A percentile compares a stretch with the other conserved stretches of the same genome.
Conservation (phyloP, 2,329 filamentous ascomycete species). For the Epichloe sylvatica region DNA sequence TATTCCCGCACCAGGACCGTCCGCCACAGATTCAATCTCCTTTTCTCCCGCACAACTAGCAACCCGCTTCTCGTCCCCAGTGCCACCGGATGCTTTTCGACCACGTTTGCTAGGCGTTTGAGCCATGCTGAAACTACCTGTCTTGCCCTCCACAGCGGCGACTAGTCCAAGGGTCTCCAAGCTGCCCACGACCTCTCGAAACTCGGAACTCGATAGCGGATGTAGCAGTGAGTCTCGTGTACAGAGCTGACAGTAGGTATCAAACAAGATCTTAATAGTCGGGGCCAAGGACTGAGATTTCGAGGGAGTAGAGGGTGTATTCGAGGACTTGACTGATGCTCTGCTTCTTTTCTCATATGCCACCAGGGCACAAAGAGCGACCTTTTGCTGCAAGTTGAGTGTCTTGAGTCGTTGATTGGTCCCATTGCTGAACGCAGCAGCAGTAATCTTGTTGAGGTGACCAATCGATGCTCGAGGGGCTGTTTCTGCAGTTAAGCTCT, state of each 20-base stretch:
- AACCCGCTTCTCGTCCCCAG: conserved; percentile 60
- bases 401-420: conserved; percentile 70
- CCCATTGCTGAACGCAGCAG: conserved; percentile 80
- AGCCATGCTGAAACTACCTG: conserved; percentile 47
- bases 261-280: conserved; percentile 71
- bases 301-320: conserved; percentile 39
- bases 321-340: conserved; percentile 28
- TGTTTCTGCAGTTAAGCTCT: conserved; percentile 54
- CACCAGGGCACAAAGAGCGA: conserved; percentile 75
- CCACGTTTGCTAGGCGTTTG: conserved; percentile 61
- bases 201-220: conserved; percentile 80
- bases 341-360: conserved; percentile 69
- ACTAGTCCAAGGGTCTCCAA: conserved; percentile 79
- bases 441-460: conserved; percentile 83
- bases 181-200: conserved; percentile 80
- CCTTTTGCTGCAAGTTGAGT: conserved; percentile 92
- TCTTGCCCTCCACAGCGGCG: conserved; percentile 54
- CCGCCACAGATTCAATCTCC: conserved; percentile 60
- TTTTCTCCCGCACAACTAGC: conserved; percentile 68
- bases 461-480: conserved; percentile 81
- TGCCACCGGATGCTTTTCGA: conserved; percentile 39
- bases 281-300: conserved; percentile 52
- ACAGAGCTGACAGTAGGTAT: conserved; percentile 71
- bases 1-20: conserved; percentile 47
- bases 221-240: conserved; percentile 79